Base-by-base conservation (phyloP, 73 alveolate species). In the Breviolum minutum region DNA sequence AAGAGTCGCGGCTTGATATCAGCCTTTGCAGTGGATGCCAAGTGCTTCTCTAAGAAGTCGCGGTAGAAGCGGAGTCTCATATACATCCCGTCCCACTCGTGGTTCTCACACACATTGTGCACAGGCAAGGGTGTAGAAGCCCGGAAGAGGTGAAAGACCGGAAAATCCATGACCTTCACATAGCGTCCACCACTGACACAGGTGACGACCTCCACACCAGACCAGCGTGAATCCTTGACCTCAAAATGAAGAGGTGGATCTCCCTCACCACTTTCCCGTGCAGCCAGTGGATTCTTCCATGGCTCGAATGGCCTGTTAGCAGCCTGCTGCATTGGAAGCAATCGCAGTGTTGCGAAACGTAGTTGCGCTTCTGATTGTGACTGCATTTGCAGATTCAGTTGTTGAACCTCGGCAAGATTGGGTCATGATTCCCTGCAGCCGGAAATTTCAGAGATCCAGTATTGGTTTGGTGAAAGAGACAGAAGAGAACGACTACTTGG, bases 191-290 rank as follows among this genome's bases (percentile, higher is more conserved):
- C 98, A 30, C 98, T 93, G 82, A 93, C 98, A 20, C 98, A 93
- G 66, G 98, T 93, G 60, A 93, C n/a, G 40, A 93, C 98, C 92
- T 93, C 98, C 98, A 93, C 98, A 48, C 98, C 98, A 68, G 91
- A 93, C 98, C 98, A 93, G 54, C 26, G 66, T 40, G 98, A 91
- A 27, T 93, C 92, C n/a, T 60, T 24, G 66, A 68, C 95, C 66
- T 90, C 96, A 27, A 70, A 90, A 63, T 48, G 13, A 27, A 90
- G 16, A 7, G 26, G 8, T 6, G 96, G 87, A 61, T 90, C 96
- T 13, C 76, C 96, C 40, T 90, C 96, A 17, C 96, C 96, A n/a
- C 48, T 66, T 48, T 90, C 96, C 24, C 86, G 87, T 9, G 96
- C 87, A 13, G 96, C 96, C 77, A 90, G 76, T 8, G 96, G 96